Conservation (phyloP, 1,284 basidiomycete species). For the Thecaphora thlaspeos region DNA sequence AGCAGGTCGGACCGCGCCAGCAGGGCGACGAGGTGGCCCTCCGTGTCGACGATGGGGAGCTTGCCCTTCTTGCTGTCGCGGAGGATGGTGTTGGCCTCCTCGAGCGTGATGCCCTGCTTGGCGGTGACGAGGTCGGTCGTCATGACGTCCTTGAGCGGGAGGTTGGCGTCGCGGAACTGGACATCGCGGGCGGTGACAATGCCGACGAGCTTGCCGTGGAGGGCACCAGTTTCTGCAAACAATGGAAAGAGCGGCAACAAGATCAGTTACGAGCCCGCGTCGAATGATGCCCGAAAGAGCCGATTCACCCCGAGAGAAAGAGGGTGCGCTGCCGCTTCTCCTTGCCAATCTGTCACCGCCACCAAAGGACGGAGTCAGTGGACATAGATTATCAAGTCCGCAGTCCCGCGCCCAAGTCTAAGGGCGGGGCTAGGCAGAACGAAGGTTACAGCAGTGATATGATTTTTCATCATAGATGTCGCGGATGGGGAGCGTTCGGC, state of each 20-base stretch:
- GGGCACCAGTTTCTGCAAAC: slow-evolving; percentile 81
- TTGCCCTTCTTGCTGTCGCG: slow-evolving; percentile 98
- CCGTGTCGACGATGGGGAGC: slow-evolving; percentile 63
- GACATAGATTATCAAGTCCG: slow-evolving; percentile 63
- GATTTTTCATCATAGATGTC: slow-evolving; percentile 62
- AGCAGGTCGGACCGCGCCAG: slow-evolving; percentile 81
- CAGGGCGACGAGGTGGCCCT: slow-evolving; percentile 49
- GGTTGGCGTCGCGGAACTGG: slow-evolving; percentile 77
- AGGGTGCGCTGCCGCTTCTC: background rate
- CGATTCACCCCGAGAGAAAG: no score
- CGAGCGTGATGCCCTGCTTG: slow-evolving; percentile 65
- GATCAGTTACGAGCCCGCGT: no score
- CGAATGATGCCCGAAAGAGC: no score
- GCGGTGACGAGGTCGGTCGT: slow-evolving; percentile 62
- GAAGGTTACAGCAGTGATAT: slow-evolving; percentile 69
- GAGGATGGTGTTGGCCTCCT: slow-evolving; percentile 89
- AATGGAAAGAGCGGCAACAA: no score
- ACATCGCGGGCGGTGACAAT: slow-evolving; percentile 96
- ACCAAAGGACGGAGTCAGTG: slow-evolving; percentile 54
- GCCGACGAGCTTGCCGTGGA: slow-evolving; percentile 85
- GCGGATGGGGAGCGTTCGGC: background rate
- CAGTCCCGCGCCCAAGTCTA: slow-evolving; percentile 72
- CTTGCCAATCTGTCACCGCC: background rate
- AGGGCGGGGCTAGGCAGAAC: slow-evolving; percentile 73
- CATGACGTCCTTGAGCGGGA: slow-evolving; percentile 84